A percentile compares a stretch with the other conserved stretches of the same genome.
Evolutionary conservation across 257 asterid genomes (phyloP).

Genomic region (Leptodermis oblonga): DNA sequence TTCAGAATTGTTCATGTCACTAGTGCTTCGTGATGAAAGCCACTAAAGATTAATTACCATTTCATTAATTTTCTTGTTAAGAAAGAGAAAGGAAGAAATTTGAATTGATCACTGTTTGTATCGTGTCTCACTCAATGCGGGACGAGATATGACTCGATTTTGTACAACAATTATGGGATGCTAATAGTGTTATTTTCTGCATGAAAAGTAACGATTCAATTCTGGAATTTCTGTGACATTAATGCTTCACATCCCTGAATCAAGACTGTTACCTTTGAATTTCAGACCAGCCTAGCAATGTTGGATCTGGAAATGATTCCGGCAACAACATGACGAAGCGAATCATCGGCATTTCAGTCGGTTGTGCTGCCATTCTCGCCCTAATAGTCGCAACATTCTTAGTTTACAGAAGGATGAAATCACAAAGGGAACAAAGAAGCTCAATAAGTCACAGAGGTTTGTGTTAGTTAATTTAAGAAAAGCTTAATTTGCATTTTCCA

Average conservation of each 20-base stretch:
- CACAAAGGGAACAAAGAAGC: constrained; percentile 10
- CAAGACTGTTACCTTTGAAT: background rate
- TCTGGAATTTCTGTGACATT: background rate
- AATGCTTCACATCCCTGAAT: background rate
- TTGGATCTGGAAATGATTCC: constrained; percentile 26
- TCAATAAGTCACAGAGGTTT: constrained; percentile 27
- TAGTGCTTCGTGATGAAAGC: constrained; percentile 5
- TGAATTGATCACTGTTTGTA: no score
- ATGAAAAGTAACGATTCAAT: background rate
- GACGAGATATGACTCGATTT: no score
- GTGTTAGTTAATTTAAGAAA: background rate
- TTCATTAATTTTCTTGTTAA: no score
- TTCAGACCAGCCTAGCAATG: constrained; percentile 32
- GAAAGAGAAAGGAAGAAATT: background rate
- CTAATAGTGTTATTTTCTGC: background rate
- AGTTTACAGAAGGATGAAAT: constrained; percentile 40
- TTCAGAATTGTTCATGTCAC: background rate
- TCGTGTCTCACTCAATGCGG: no score
- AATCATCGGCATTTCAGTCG: constrained; percentile 35
- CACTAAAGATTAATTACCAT: background rate
- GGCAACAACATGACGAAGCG: constrained; percentile 32
- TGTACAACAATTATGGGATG: no score
- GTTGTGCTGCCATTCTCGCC: constrained; percentile 32
- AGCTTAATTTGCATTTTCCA: background rate
- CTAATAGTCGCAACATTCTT: constrained; percentile 29